Base-by-base conservation (phyloP, 495 filamentous ascomycete species). In the Penicillium pulvis region DNA sequence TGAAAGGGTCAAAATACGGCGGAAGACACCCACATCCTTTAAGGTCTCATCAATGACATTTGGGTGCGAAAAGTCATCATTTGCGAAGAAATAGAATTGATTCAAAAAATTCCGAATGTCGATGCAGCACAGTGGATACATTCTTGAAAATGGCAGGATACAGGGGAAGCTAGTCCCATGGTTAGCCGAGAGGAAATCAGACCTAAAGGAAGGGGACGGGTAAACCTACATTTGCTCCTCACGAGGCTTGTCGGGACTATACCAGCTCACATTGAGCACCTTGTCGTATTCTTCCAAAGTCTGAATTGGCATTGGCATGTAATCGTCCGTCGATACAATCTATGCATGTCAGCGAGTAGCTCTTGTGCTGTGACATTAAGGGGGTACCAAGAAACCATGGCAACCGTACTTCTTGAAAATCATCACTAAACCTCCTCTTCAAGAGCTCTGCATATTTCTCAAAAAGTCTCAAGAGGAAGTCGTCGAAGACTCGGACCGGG, bases 121-220 rank as follows among this genome's bases (percentile, higher is more conserved):
- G 62, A 97, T 97, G 78, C 94, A 99, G 74, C 93, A 97, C 33
- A 97, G 81, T 5, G 93, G 93, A 70, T 98, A 99, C 94, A 99
- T 98, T 58, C 97, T 93, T 39, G 93, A 97, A 70, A 99, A 99
- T 12, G 94, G 94, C 14, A 99, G 77, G 52, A 96, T 89, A 69
- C 87, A 92, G 4, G 94, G 95, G 67, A 93, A 96, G 3, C 91
- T 93, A 58, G 45, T 49, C 33, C 23, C 17, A 46, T 26, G 20
- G 28, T 52, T 19, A 67, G 71, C 24, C 69, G 44, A 51, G 23
- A 16, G 36, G 0, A 43, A 20, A 19, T 53, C 23, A 24, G 17
- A 46, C 43, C 4, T 2, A 9, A 44, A 31, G 20, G 35, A 26
- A 31, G 5, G 17, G 42, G n/a, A 1, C 12, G 16, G 6, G 16